Percentiles rank a stretch among this genome's conserved stretches.
Conservation (phyloP, 805 yeast genomes). For the Cyberlindnera petersonii region DNA sequence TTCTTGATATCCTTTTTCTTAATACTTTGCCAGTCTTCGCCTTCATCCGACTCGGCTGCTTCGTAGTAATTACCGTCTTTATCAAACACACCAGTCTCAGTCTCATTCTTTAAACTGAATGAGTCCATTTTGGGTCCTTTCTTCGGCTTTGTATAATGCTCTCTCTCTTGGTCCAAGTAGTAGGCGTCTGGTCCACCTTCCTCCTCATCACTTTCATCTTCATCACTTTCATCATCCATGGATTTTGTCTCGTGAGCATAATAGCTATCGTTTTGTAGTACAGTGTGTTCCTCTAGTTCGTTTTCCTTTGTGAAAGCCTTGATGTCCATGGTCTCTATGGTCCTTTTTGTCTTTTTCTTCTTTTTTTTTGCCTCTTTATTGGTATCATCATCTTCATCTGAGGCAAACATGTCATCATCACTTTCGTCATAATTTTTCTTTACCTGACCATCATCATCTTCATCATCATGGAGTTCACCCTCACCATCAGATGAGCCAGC, state of each 20-base stretch:
- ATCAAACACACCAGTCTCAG: conserved; percentile 57
- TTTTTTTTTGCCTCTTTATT: conserved; percentile 24
- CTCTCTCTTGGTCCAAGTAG: conserved; percentile 21
- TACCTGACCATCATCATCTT: conserved; percentile 19
- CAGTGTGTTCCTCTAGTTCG: not conserved
- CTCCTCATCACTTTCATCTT: conserved; percentile 20
- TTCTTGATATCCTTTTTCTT: conserved; percentile 34
- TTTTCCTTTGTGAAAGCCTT: conserved; percentile 24
- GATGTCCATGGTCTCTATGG: conserved; percentile 20
- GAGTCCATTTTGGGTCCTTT: conserved; percentile 50
- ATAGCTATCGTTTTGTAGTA: not conserved
- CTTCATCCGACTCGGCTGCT: conserved; percentile 31
- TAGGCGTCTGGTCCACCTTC: conserved; percentile 18
- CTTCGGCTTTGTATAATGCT: conserved; percentile 13
- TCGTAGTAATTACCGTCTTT: conserved; percentile 54
- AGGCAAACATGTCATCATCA: conserved; percentile 15
- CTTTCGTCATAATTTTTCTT: conserved; percentile 28
- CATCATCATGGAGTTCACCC: conserved; percentile 13
- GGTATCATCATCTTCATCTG: conserved; percentile 27
- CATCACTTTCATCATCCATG: conserved; percentile 17
- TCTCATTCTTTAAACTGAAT: conserved; percentile 55
- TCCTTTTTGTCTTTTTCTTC: conserved; percentile 36
- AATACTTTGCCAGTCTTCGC: conserved; percentile 36
- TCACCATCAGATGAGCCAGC: conserved; percentile 1
- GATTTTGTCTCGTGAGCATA: conserved; percentile 1